Base-by-base conservation (phyloP, 148 eudicot genomes). In the Dysphania ambrosioides region DNA sequence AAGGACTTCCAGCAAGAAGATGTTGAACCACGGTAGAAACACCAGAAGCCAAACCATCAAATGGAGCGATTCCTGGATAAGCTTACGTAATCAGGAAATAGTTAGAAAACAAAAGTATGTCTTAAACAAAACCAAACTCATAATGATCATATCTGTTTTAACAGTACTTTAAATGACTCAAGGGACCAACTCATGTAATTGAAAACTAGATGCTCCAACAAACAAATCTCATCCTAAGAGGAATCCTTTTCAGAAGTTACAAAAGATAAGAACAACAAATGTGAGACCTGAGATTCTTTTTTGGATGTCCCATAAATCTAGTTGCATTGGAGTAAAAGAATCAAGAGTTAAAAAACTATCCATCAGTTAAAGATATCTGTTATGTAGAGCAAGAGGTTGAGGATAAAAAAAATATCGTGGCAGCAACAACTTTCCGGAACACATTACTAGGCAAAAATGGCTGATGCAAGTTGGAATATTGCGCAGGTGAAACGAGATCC, bases 351-450 rank as follows among this genome's bases (percentile, higher is more conserved):
- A 27, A 36, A 75, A 19, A 72, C 2, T 31, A 60, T 35, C 61
- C 34, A 49, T 10, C 51, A 64, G 62, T 29, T 41, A 18, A 32
- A 7, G 55, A 21, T 66, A 34, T 58, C 38, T 21, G 21, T 3
- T 64, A 66, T 24, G 3, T 65, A 23, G 58, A 58, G 40, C 16
- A 72, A 40, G 19, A 11, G 27, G 32, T 41, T 73, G 13, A 86
- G 97, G 98, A 93, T 93, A 93, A 97, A 93, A 80, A 87, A 89
- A 93, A n/a, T 90, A 91, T 88, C 42, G 86, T 86, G 59, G 98
- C 87, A 38, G 89, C 97, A 49, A 93, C 88, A 78, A 79, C 82
- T 58, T 83, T 79, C 77, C 87, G 79, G 77, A 93, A 93, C 26
- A 81, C 81, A 79, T 89, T 71, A 59, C 81, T 70, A 60, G 97